Percentiles rank a stretch among this genome's conserved stretches.
phyloP scores from a whole-genome alignment of 768 basidiomycete species.

The Lactifluus pinguis region DNA sequence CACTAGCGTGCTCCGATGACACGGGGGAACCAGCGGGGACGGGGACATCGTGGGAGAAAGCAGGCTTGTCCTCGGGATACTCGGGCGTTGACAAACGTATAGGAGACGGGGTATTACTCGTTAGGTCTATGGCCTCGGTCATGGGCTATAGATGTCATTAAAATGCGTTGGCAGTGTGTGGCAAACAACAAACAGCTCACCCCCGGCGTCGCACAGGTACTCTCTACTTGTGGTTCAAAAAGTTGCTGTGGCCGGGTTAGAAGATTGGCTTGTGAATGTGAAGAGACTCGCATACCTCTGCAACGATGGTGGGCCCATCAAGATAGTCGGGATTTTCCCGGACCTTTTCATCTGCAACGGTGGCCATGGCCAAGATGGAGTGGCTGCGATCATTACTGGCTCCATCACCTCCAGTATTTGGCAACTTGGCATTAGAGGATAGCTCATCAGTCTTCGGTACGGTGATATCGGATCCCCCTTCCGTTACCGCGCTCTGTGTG shows the following conservation, averaged over 20 bases:
- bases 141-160: not conserved
- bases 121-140: constrained; percentile 8
- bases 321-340: not conserved
- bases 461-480: not conserved
- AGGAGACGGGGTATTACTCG: constrained; percentile 2
- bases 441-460: not conserved
- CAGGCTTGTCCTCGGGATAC: not conserved
- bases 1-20: not conserved
- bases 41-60: not conserved
- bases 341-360: not conserved
- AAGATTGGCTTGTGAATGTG: not conserved
- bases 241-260: not conserved
- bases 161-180: not conserved
- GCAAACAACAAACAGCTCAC: not conserved
- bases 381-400: not conserved
- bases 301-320: constrained; percentile 2
- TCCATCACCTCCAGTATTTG: not conserved
- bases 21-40: not conserved
- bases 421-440: not conserved
- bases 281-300: not conserved
- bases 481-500: not conserved
- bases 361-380: not conserved
- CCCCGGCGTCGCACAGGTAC: no score
- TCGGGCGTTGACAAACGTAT: not conserved
- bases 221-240: not conserved